These are phyloP conservation scores for Scenedesmus sp. DNA, from an alignment of 163 green algal species.

Conservation along the genomic window DNA sequence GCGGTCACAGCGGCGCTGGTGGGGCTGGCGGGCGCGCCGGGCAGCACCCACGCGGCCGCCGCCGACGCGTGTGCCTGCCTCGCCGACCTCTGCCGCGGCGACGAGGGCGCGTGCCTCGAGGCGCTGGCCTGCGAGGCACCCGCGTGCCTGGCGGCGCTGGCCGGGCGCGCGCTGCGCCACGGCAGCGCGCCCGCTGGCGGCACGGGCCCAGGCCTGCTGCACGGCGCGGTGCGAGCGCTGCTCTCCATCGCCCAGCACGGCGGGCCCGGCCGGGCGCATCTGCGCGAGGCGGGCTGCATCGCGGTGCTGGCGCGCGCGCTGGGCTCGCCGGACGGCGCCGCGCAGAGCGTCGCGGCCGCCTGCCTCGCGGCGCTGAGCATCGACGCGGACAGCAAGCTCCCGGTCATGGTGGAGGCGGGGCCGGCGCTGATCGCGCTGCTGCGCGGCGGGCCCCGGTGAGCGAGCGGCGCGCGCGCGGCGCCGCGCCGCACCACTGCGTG, in stretches of 20 bases:
- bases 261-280: constrained; percentile 10
- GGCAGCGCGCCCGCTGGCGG: constrained; percentile 18
- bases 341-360: constrained; percentile 7
- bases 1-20: constrained; percentile 7
- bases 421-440: neutral
- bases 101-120: constrained; percentile 16
- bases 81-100: constrained; percentile 1
- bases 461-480: neutral
- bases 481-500: neutral
- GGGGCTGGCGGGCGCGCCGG: neutral
- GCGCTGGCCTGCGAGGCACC: constrained; percentile 24
- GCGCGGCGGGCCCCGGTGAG: neutral
- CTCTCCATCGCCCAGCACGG: constrained; percentile 12
- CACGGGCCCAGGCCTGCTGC: too few species aligned
- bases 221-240: constrained; percentile 6
- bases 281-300: constrained; percentile 14
- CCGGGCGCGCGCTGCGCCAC: constrained; percentile 1
- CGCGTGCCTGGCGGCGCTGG: neutral
- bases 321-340: neutral
- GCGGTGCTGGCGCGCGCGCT: constrained; percentile 19
- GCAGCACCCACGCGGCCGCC: constrained; percentile 19
- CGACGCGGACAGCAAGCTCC: constrained; percentile 36
- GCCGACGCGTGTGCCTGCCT: neutral
- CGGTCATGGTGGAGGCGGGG: constrained; percentile 20
- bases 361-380: constrained; percentile 17